These are phyloP conservation scores for Xanthoceras sorbifolium DNA, from an alignment of 345 rosid species.

Conservation along the genomic window DNA sequence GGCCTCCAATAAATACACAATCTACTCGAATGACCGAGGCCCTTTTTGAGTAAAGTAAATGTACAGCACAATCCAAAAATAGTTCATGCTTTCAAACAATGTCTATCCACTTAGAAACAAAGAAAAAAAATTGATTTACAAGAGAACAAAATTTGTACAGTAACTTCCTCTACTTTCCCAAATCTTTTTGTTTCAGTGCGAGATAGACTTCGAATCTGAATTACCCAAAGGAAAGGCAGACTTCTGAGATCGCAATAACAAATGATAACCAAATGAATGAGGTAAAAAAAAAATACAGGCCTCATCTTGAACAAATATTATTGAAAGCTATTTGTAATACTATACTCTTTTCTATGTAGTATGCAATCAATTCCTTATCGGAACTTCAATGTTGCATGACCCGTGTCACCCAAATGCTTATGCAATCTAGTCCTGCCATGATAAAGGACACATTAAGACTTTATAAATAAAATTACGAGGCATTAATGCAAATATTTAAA, in stretches of 20 bases:
- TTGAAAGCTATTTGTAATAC: background rate
- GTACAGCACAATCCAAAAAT: no score
- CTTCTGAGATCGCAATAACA: background rate
- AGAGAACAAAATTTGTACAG: background rate
- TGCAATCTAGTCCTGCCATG: constrained; percentile 68
- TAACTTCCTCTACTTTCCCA: background rate
- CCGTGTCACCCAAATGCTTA: constrained; percentile 74
- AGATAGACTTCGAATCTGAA: background rate
- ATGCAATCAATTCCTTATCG: constrained; percentile 30
- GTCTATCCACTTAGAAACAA: background rate
- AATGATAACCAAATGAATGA: background rate
- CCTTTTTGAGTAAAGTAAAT: no score
- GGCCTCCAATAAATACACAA: no score
- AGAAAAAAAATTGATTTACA: background rate
- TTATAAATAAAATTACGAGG: background rate
- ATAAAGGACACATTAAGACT: constrained; percentile 3
- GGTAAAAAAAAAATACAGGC: background rate
- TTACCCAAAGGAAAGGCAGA: background rate
- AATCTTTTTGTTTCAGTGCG: background rate
- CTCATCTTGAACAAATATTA: background rate
- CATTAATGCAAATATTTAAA: background rate
- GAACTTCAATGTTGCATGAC: constrained; percentile 68
- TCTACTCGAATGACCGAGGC: no score
- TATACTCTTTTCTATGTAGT: background rate
- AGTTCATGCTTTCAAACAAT: no score